Base-by-base conservation (phyloP, 1,284 basidiomycete genomes). In the Binderoboletus segoi region DNA sequence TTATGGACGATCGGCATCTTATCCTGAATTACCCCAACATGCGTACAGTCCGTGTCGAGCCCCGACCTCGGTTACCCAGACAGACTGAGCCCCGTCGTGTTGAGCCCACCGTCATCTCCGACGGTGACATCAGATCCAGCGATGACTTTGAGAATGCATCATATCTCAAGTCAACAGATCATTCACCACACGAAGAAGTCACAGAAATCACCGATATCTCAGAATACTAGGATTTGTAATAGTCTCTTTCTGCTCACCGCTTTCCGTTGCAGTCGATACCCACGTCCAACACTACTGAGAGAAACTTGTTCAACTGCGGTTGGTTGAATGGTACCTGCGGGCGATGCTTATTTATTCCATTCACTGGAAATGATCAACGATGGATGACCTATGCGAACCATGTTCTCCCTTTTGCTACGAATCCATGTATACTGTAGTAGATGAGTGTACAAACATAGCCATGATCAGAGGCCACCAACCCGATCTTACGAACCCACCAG, bases 11-110 rank as follows among this genome's bases (percentile, higher is more conserved):
- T 58, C 79, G 77, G 59, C 77, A 75, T 58, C 76, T 89, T 40
- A 79, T 79, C 57, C 69, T 89, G 63, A 81, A 81, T 65, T 88
- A 88, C 63, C 87, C 87, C 41, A 88, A 86, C 64, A 79, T 83
- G 76, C 81, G 81, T 51, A 81, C 77, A 43, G 74, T 79, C 58
- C 75, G 79, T 62, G 77, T 81, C 37, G 82, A 83, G 57, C 71
- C 72, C 33, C 69, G 71, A 43, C 57, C 57, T 32, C 57, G 61
- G 42, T 53, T 52, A 48, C 28, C 51, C 45, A 65, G 61, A 46
- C 67, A 68, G 48, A 44, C 61, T 44, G 72, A 73, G 37, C 65
- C 68, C 46, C 69, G 69, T 57, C 63, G 60, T 44, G 24, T 70
- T 28, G 71, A 73, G 35, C 68, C 68, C 40, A 73, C 70, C 12